Conservation (phyloP, 371 early-diverging fungal genomes). For the Lichtheimia hyalospora region DNA sequence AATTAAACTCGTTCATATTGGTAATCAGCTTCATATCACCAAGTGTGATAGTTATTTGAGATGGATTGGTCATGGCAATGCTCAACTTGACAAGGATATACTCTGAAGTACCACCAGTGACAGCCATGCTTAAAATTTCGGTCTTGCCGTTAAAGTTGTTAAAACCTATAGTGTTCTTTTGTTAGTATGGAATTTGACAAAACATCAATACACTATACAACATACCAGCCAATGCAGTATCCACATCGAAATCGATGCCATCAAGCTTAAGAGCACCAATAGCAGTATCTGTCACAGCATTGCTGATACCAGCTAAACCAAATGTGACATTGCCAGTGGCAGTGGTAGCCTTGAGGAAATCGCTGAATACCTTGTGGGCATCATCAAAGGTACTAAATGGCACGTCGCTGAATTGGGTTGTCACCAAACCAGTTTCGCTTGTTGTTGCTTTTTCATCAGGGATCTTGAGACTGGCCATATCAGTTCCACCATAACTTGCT, state of each 20-base stretch:
- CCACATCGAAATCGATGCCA: slow-evolving; percentile 41
- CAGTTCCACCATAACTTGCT: slow-evolving; percentile 24
- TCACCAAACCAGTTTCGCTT: slow-evolving; percentile 32
- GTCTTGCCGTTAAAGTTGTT: slow-evolving; percentile 39
- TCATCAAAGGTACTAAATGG: slow-evolving; percentile 35
- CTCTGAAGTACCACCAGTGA: slow-evolving; percentile 46
- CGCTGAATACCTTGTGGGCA: slow-evolving; percentile 33
- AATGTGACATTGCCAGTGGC: slow-evolving; percentile 34
- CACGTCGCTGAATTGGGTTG: slow-evolving; percentile 34
- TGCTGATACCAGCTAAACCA: slow-evolving; percentile 46
- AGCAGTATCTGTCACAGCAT: slow-evolving; percentile 47
- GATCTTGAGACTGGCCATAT: slow-evolving; percentile 45
- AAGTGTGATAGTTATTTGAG: slow-evolving; percentile 47
- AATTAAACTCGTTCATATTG: slow-evolving; percentile 19
- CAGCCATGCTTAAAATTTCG: slow-evolving; percentile 35
- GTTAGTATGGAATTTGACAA: not conserved
- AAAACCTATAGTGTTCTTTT: slow-evolving; percentile 16
- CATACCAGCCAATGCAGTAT: slow-evolving; percentile 47
- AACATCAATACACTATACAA: slow-evolving; percentile 4
- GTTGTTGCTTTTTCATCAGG: slow-evolving; percentile 48
- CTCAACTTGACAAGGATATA: slow-evolving; percentile 40
- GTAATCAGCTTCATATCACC: slow-evolving; percentile 38
- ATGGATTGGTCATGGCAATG: slow-evolving; percentile 50
- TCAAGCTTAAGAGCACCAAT: slow-evolving; percentile 47
- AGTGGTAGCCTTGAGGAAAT: slow-evolving; percentile 44